phyloP scores from a whole-genome alignment of 768 basidiomycete species.

The Suillus sp. region DNA sequence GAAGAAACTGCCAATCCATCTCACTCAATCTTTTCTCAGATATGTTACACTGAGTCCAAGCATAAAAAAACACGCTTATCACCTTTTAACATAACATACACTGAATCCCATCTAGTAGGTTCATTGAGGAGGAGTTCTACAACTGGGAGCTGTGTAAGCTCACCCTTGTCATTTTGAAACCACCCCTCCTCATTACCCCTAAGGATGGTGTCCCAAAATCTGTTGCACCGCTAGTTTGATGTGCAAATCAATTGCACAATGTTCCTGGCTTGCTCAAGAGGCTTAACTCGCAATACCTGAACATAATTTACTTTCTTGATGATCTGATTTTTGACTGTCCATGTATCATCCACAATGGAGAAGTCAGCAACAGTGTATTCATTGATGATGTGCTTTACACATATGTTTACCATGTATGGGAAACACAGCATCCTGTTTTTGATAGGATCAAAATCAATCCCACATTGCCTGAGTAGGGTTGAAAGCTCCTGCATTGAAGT shows the following conservation, averaged over 20 bases:
- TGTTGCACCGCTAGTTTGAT: neutral
- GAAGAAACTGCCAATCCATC: conserved; percentile 13
- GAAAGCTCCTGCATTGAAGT: conserved; percentile 10
- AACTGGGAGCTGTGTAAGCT: neutral
- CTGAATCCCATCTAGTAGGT: conserved; percentile 41
- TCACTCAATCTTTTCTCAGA: neutral
- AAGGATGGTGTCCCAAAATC: conserved; percentile 7
- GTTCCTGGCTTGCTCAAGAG: neutral
- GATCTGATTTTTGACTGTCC: conserved; percentile 5
- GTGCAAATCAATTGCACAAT: neutral
- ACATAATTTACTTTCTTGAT: conserved; percentile 7
- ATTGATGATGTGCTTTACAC: neutral
- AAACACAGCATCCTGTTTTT: conserved; percentile 21
- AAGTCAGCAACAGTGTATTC: conserved; percentile 8
- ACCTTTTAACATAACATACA: conserved; percentile 37
- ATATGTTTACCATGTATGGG: conserved; percentile 23
- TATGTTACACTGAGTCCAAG: neutral
- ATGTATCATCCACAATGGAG: neutral
- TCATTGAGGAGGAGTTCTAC: conserved; percentile 32
- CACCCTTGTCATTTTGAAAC: conserved; percentile 1
- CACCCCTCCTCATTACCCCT: conserved; percentile 8
- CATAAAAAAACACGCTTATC: conserved; percentile 2
- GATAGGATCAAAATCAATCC: conserved; percentile 12
- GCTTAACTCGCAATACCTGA: neutral
- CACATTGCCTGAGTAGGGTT: neutral